phyloP scores from a whole-genome alignment of 257 asterid genomes.

The Solanum ossicruentum region DNA sequence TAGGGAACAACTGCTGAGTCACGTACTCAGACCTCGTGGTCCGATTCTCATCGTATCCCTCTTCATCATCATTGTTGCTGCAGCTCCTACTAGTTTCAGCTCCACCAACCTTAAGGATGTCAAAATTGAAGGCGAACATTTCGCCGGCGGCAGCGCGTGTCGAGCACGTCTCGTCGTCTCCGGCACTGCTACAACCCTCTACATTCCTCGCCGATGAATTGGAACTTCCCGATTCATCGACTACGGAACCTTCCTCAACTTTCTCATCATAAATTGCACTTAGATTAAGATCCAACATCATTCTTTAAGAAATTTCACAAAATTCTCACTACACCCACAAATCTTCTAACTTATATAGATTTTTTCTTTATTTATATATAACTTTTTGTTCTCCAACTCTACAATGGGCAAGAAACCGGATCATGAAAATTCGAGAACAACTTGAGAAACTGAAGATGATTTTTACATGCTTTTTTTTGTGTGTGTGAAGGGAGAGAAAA shows the following conservation, averaged over 20 bases:
- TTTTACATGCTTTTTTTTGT: not conserved
- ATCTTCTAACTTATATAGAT: no score
- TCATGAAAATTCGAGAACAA: not conserved
- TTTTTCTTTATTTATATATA: not conserved
- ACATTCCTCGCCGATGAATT: constrained; percentile 33
- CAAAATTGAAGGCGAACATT: constrained; percentile 26
- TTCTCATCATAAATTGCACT: constrained; percentile 17
- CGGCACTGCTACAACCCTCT: constrained; percentile 26
- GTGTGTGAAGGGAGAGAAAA: not conserved
- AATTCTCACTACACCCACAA: no score
- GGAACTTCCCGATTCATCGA: constrained; percentile 27
- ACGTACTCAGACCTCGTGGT: constrained; percentile 14
- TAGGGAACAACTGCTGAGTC: constrained; percentile 55
- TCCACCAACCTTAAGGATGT: constrained; percentile 19
- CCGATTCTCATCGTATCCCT: not conserved
- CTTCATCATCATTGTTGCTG: not conserved
- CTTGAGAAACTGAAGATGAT: not conserved
- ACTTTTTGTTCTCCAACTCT: not conserved
- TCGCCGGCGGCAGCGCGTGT: constrained; percentile 23
- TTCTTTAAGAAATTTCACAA: not conserved
- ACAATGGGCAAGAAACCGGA: not conserved
- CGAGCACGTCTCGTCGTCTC: constrained; percentile 44
- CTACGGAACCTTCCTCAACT: constrained; percentile 7
- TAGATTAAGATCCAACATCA: constrained; percentile 62
- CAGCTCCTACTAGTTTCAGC: not conserved